A percentile compares a stretch with the other conserved stretches of the same genome.
These are phyloP conservation scores for Xylaria sp. DNA, from an alignment of 2,329 filamentous ascomycete genomes.

Conservation along the genomic window DNA sequence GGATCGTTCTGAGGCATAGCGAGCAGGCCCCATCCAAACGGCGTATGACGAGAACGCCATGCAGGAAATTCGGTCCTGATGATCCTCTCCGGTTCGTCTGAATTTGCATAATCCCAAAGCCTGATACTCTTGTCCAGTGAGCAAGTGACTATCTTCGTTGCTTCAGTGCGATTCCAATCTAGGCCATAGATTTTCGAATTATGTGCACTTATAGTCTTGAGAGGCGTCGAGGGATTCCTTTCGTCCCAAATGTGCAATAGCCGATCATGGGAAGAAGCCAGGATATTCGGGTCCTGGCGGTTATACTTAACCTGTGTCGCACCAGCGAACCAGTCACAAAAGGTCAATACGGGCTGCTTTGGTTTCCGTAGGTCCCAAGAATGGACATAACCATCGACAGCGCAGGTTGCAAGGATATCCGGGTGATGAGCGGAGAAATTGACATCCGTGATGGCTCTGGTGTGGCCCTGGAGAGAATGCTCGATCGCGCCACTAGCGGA, in stretches of 20 bases:
- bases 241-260: constrained; percentile 92
- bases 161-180: constrained; percentile 87
- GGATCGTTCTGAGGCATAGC: constrained; percentile 94
- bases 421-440: constrained; percentile 96
- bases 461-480: constrained; percentile 86
- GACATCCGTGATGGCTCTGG: constrained; percentile 91
- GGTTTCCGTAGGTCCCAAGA: constrained; percentile 88
- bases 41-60: constrained; percentile 90
- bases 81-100: constrained; percentile 76
- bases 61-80: constrained; percentile 87
- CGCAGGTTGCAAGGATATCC: constrained; percentile 88
- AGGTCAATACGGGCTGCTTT: constrained; percentile 77
- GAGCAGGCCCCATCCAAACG: constrained; percentile 85
- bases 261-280: constrained; percentile 91
- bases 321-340: constrained; percentile 92
- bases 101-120: constrained; percentile 82
- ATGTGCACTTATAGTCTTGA: constrained; percentile 88
- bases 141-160: constrained; percentile 82
- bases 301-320: constrained; percentile 97
- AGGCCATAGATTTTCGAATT: constrained; percentile 94
- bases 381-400: constrained; percentile 92
- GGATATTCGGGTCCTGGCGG: constrained; percentile 82
- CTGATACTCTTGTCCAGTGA: constrained; percentile 93
- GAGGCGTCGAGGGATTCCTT: constrained; percentile 77
- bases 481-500: constrained; percentile 78